Percentiles rank a stretch among this genome's conserved stretches.
Conservation (phyloP, 2,329 filamentous ascomycete genomes). For the Purpureocillium lavendulum region DNA sequence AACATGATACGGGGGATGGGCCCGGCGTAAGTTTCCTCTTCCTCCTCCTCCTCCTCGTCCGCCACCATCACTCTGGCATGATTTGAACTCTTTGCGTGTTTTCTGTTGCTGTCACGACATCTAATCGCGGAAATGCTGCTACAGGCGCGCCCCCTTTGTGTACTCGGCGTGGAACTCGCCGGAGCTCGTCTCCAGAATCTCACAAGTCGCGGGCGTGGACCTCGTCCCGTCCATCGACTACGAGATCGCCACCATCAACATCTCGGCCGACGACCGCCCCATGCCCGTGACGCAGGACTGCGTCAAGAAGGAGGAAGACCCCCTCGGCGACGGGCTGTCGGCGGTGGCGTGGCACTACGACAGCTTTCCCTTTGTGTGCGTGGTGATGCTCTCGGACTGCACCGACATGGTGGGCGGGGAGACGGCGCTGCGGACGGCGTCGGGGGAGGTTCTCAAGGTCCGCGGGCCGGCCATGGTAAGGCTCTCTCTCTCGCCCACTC, state of each 20-base stretch:
- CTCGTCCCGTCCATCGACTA: conserved; percentile 44
- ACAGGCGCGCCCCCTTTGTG: conserved; percentile 54
- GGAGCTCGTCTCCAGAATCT: conserved; percentile 36
- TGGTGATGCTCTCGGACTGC: conserved; percentile 59
- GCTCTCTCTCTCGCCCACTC: too few relatives aligned
- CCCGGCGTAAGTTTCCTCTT: conserved; percentile 33
- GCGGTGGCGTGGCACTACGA: conserved; percentile 57
- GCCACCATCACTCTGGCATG: too few relatives aligned
- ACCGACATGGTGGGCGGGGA: conserved; percentile 56
- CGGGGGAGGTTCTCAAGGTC: conserved; percentile 47
- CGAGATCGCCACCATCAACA: conserved; percentile 48
- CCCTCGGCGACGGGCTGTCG: conserved; percentile 37
- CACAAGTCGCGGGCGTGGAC: conserved; percentile 45
- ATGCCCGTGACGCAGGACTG: too few relatives aligned
- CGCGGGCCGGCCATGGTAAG: conserved; percentile 49
- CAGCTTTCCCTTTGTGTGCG: conserved; percentile 61
- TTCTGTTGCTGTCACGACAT: too few relatives aligned
- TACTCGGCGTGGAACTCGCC: conserved; percentile 40
- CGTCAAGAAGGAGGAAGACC: neutral
- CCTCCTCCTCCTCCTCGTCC: neutral
- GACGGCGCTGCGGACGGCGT: conserved; percentile 47
- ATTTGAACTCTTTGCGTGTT: too few relatives aligned
- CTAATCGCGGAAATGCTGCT: too few relatives aligned
- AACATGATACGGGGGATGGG: conserved; percentile 45
- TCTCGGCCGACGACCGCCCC: conserved; percentile 36